phyloP scores from a whole-genome alignment of 768 basidiomycete species.

The Gelatoporia subvermispora region DNA sequence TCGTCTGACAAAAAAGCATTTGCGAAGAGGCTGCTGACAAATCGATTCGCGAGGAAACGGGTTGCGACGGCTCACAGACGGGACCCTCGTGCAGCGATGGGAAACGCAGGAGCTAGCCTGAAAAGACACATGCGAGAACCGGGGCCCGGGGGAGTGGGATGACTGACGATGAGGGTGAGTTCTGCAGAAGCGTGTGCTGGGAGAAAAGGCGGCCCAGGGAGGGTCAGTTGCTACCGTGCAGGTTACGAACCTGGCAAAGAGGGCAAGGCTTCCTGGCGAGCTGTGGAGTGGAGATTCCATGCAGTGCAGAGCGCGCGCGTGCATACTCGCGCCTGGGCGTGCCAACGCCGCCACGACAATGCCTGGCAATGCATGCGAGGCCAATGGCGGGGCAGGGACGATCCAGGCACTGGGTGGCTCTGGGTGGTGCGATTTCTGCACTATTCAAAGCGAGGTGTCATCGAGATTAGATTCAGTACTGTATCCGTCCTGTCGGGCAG shows the following conservation, averaged over 20 bases:
- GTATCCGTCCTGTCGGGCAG: constrained; percentile 1
- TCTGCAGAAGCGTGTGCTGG: background rate
- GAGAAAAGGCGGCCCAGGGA: no score
- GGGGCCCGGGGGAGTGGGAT: background rate
- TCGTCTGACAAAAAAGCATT: background rate
- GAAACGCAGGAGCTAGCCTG: background rate
- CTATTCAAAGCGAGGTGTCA: background rate
- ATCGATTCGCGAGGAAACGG: background rate
- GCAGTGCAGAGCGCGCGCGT: no score
- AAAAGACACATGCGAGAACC: background rate
- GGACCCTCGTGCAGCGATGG: background rate
- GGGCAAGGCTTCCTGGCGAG: no score
- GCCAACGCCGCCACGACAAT: no score
- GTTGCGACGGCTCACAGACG: background rate
- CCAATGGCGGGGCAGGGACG: no score
- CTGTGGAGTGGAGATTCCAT: no score
- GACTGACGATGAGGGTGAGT: background rate
- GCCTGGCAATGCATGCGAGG: no score
- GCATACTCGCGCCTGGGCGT: no score
- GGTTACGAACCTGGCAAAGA: no score
- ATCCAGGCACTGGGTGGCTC: background rate
- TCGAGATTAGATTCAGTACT: constrained; percentile 1
- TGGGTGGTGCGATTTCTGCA: background rate
- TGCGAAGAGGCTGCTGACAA: background rate
- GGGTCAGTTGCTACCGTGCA: no score